These are phyloP conservation scores for Leucosporidium scottii DNA, from an alignment of 768 basidiomycete genomes.

Conservation along the genomic window DNA sequence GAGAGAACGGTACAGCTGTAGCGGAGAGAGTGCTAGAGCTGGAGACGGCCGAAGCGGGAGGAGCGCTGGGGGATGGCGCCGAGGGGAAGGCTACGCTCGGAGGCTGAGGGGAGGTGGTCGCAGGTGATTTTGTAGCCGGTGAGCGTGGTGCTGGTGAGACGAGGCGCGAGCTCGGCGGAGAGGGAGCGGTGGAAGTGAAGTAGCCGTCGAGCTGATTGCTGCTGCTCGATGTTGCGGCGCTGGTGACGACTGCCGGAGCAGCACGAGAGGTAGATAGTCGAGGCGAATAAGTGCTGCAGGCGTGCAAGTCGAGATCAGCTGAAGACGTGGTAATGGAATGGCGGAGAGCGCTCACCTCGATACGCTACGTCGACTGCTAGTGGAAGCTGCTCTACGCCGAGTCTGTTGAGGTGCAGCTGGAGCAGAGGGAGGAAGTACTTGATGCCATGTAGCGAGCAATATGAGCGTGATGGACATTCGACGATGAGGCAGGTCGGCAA, in stretches of 20 bases:
- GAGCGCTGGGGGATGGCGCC: background rate
- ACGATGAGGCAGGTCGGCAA: too few species aligned
- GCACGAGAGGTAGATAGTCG: background rate
- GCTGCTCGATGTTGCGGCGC: background rate
- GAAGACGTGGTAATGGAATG: too few species aligned
- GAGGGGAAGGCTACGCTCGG: background rate
- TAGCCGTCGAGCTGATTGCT: background rate
- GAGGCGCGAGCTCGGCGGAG: background rate
- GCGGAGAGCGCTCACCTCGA: too few species aligned
- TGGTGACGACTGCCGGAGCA: slow-evolving; percentile 14
- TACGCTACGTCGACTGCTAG: too few species aligned
- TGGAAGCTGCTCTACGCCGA: too few species aligned
- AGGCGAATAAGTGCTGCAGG: too few species aligned
- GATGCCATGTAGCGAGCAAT: too few species aligned
- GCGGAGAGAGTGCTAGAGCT: background rate
- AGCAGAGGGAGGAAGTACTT: too few species aligned
- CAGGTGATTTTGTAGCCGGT: background rate
- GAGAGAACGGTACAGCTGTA: too few species aligned
- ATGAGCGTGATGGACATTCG: too few species aligned
- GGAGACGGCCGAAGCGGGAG: background rate
- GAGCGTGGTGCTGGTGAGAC: background rate
- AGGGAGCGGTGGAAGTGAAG: background rate
- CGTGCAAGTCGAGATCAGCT: too few species aligned
- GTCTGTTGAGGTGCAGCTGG: too few species aligned
- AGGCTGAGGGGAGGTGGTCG: background rate